Percentiles rank a stretch among this genome's conserved stretches.
Conservation (phyloP, 2,329 filamentous ascomycete genomes). For the Neophaeococcomyces aloes region DNA sequence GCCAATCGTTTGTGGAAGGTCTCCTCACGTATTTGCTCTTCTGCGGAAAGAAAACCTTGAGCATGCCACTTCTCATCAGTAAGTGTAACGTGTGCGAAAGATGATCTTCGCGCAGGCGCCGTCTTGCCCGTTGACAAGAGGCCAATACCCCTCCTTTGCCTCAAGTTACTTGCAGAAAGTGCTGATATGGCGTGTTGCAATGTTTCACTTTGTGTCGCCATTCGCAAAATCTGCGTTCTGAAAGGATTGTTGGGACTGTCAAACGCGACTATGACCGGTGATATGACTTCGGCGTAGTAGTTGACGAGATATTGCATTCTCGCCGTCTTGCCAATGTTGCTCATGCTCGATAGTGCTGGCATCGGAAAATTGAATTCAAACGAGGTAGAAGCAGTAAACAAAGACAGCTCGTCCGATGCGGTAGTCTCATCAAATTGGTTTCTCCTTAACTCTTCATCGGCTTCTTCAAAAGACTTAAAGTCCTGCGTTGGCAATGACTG, state of each 20-base stretch:
- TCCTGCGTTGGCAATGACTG: background rate
- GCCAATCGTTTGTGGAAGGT: conserved; percentile 76
- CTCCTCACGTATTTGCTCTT: conserved; percentile 62
- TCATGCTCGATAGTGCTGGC: conserved; percentile 13
- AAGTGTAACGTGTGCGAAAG: conserved; percentile 34
- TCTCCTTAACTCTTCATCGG: conserved; percentile 14
- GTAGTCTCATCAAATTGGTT: conserved; percentile 10
- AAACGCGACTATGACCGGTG: conserved; percentile 81
- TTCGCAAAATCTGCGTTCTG: conserved; percentile 65
- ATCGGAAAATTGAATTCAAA: conserved; percentile 12
- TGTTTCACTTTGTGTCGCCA: conserved; percentile 67
- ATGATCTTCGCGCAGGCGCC: conserved; percentile 40
- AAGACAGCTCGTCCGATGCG: conserved; percentile 10
- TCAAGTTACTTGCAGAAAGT: conserved; percentile 75
- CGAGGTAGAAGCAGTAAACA: conserved; percentile 6
- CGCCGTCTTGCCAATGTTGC: conserved; percentile 51
- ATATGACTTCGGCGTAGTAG: conserved; percentile 88
- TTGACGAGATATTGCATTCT: conserved; percentile 83
- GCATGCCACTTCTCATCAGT: conserved; percentile 31
- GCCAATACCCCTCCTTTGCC: conserved; percentile 58
- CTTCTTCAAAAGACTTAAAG: conserved; percentile 20
- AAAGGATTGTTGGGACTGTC: conserved; percentile 81
- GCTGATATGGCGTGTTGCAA: conserved; percentile 90
- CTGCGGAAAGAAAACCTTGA: conserved; percentile 35
- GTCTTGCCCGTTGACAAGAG: conserved; percentile 45